Conservation (phyloP, 441 rosid species). For the Euphorbia neoarborescens region DNA sequence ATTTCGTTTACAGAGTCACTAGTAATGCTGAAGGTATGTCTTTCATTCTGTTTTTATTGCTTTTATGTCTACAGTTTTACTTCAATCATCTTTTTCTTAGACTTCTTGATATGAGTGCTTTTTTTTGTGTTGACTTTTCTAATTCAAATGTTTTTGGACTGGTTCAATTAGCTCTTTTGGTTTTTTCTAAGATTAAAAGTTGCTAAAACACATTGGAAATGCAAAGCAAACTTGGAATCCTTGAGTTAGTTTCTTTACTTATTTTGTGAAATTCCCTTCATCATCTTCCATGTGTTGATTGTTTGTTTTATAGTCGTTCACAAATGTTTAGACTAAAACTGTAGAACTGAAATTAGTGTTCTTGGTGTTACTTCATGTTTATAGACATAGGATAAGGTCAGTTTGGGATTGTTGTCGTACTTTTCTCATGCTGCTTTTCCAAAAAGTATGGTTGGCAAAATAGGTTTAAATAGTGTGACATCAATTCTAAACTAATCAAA, state of each 20-base stretch:
- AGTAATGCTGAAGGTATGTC: conserved; percentile 21
- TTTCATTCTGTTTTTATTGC: not conserved
- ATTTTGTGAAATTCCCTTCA: not conserved
- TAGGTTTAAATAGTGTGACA: too few species aligned
- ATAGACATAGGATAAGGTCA: too few species aligned
- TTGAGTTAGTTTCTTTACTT: not conserved
- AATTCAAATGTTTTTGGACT: conserved; percentile 2
- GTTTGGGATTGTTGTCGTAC: too few species aligned
- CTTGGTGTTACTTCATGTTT: not conserved
- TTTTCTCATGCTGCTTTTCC: too few species aligned
- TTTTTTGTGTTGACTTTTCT: not conserved
- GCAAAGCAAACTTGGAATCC: not conserved
- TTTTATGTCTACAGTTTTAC: not conserved
- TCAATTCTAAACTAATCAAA: too few species aligned
- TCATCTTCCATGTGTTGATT: not conserved
- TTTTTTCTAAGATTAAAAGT: not conserved
- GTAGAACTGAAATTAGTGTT: not conserved
- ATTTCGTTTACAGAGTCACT: conserved; percentile 10
- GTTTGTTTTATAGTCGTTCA: not conserved
- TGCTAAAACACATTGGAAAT: not conserved
- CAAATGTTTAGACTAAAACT: not conserved
- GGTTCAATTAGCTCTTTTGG: not conserved
- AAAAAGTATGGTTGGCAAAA: too few species aligned
- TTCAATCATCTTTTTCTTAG: not conserved
- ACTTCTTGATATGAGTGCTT: conserved; percentile 5